These are phyloP conservation scores for Thymus quinquecostatus DNA, from an alignment of 257 asterid species.

Conservation along the genomic window DNA sequence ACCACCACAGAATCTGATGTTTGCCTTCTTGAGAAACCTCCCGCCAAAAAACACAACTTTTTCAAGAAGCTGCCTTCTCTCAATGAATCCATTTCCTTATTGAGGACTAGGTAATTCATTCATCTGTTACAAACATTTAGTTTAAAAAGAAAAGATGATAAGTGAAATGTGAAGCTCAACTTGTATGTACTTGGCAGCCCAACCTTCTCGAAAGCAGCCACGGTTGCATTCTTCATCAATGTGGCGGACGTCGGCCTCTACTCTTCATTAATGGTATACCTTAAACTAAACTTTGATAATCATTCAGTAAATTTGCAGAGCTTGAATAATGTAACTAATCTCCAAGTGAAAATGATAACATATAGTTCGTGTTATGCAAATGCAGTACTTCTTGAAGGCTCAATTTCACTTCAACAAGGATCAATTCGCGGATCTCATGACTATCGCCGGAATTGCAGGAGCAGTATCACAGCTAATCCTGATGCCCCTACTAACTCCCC, in stretches of 20 bases:
- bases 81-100: slow-evolving; percentile 59
- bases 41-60: slow-evolving; percentile 48
- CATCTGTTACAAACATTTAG: too few relatives aligned
- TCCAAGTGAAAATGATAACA: too few relatives aligned
- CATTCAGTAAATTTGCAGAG: too few relatives aligned
- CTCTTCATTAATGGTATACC: slow-evolving; percentile 64
- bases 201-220: slow-evolving; percentile 79
- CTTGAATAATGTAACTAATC: too few relatives aligned
- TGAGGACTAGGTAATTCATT: slow-evolving; percentile 59
- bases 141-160: background rate
- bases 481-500: slow-evolving; percentile 79
- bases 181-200: slow-evolving; percentile 48
- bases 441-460: slow-evolving; percentile 80
- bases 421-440: slow-evolving; percentile 90
- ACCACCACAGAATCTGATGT: slow-evolving; percentile 48
- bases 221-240: slow-evolving; percentile 64
- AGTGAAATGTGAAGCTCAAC: too few relatives aligned
- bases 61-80: slow-evolving; percentile 64
- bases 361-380: background rate
- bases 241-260: slow-evolving; percentile 77
- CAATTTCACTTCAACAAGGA: slow-evolving; percentile 86
- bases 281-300: too few relatives aligned
- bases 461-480: slow-evolving; percentile 79
- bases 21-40: slow-evolving; percentile 64
- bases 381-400: slow-evolving; percentile 88